A percentile compares a stretch with the other conserved stretches of the same genome.
These are phyloP conservation scores for Discostella pseudostelligera DNA, from an alignment of 108 stramenopile species.

Conservation along the genomic window DNA sequence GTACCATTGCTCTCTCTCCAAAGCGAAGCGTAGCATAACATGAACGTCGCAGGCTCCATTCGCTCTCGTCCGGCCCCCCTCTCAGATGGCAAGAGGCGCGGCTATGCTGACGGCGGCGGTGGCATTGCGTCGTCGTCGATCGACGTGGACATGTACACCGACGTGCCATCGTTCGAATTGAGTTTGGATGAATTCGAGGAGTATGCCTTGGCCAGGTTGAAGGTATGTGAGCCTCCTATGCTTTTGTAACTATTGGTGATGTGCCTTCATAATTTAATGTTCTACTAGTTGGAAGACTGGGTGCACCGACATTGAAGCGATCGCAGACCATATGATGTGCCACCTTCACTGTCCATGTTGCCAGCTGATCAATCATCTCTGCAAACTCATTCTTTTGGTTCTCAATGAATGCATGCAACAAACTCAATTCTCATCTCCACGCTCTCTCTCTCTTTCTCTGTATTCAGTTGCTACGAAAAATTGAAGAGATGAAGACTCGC, in stretches of 20 bases:
- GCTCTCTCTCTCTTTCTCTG: not conserved
- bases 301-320: too few species aligned
- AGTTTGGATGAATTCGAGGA: constrained; percentile 87
- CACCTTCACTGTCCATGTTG: too few species aligned
- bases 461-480: constrained; percentile 84
- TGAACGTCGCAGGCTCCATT: constrained; percentile 29
- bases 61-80: constrained; percentile 10
- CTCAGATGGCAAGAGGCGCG: constrained; percentile 5
- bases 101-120: not conserved
- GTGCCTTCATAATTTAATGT: too few species aligned
- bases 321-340: too few species aligned
- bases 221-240: constrained; percentile 59
- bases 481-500: constrained; percentile 88
- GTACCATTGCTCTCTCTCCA: too few species aligned
- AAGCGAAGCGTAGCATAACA: too few species aligned
- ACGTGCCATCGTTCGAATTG: constrained; percentile 60
- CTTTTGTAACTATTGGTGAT: too few species aligned
- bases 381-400: too few species aligned
- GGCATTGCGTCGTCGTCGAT: constrained; percentile 10
- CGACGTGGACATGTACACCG: constrained; percentile 47
- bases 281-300: too few species aligned
- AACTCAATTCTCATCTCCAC: not conserved
- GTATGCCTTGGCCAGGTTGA: constrained; percentile 80
- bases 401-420: too few species aligned
- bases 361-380: too few species aligned